Evolutionary conservation across 2,329 filamentous ascomycete species (phyloP).

Genomic region (Claviceps spartinae): DNA sequence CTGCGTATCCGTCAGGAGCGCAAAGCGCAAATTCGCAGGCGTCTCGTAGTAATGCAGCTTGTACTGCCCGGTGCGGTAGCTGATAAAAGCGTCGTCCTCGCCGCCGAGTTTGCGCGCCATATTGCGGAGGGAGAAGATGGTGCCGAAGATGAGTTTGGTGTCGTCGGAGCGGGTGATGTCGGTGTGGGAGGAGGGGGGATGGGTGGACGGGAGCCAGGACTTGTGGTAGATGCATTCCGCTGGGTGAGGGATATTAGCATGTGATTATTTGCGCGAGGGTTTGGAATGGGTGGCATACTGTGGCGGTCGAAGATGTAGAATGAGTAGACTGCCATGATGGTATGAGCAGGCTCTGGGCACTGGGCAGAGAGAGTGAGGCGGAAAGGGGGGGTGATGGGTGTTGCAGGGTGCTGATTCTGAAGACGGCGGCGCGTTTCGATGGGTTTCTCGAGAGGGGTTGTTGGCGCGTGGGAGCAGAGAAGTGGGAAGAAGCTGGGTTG

Average conservation of each 20-base stretch:
- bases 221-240: conserved; percentile 96
- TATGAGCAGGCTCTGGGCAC: background rate
- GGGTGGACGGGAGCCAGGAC: conserved; percentile 53
- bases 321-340: conserved; percentile 79
- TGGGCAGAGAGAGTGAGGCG: background rate
- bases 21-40: conserved; percentile 86
- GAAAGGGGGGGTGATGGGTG: background rate
- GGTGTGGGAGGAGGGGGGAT: conserved; percentile 25
- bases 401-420: background rate
- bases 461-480: background rate
- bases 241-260: conserved; percentile 23
- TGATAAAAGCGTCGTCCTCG: conserved; percentile 87
- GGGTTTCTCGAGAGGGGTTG: too few species aligned
- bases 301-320: conserved; percentile 99
- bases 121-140: conserved; percentile 89
- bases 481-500: background rate
- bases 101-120: conserved; percentile 94
- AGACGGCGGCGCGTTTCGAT: too few species aligned
- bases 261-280: background rate
- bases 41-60: conserved; percentile 99
- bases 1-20: conserved; percentile 86
- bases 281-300: conserved; percentile 43
- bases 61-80: conserved; percentile 86
- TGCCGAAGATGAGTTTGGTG: conserved; percentile 94
- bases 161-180: conserved; percentile 53